phyloP scores from a whole-genome alignment of 75 land plant genomes.

The Selaginella moellendorffii region DNA sequence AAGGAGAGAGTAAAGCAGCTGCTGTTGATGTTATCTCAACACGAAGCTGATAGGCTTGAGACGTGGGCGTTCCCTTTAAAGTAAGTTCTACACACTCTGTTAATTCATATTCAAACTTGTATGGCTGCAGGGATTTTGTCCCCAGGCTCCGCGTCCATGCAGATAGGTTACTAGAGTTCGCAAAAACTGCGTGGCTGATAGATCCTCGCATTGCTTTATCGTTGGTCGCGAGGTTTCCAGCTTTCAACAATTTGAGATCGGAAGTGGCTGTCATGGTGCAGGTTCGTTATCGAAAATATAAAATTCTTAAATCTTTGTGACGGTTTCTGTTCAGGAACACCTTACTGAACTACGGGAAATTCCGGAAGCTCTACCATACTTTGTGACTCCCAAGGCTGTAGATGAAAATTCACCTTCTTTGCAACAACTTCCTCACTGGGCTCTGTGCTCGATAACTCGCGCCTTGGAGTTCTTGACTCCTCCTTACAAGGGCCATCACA shows the following conservation, averaged over 20 bases:
- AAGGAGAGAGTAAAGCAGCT: conserved; percentile 75
- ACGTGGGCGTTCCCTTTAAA: conserved; percentile 88
- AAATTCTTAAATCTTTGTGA: conserved; percentile 1
- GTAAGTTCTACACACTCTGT: conserved; percentile 6
- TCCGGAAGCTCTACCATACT: conserved; percentile 83
- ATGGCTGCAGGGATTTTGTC: conserved; percentile 35
- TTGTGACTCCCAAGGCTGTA: conserved; percentile 92
- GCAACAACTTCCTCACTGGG: conserved; percentile 91
- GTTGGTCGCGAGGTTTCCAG: conserved; percentile 64
- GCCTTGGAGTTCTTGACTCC: conserved; percentile 96
- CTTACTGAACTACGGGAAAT: conserved; percentile 49
- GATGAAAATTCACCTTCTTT: conserved; percentile 71
- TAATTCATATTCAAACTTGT: not conserved
- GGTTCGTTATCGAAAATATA: conserved; percentile 25
- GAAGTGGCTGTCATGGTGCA: conserved; percentile 74
- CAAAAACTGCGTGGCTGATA: conserved; percentile 73
- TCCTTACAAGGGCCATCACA: conserved; percentile 82
- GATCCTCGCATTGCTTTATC: conserved; percentile 86
- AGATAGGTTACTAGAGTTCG: conserved; percentile 77
- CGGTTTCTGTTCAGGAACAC: conserved; percentile 37
- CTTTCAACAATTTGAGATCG: conserved; percentile 42
- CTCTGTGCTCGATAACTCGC: conserved; percentile 82
- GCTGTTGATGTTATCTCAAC: conserved; percentile 82
- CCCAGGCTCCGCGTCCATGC: conserved; percentile 46
- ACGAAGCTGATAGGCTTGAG: conserved; percentile 92